phyloP scores from a whole-genome alignment of 352 stramenopile genomes.

The Phytopythium delawarense region DNA sequence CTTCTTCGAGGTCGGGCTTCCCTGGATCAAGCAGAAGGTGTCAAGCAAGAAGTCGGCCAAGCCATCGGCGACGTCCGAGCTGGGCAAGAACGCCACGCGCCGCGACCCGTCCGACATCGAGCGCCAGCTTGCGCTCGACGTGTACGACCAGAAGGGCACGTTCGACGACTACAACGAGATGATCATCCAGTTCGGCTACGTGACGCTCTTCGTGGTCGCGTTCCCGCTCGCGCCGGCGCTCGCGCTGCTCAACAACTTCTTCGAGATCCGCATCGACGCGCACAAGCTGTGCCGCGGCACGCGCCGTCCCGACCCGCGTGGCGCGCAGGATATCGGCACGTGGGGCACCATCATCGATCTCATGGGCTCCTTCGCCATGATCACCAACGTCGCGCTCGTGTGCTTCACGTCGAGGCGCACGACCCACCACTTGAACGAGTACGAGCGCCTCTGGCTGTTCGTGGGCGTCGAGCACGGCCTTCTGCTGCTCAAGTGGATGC shows the following conservation, averaged over 20 bases:
- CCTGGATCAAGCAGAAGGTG: constrained; percentile 71
- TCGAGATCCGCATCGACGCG: constrained; percentile 90
- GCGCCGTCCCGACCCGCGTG: constrained; percentile 67
- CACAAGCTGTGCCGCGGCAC: constrained; percentile 79
- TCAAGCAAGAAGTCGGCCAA: constrained; percentile 7
- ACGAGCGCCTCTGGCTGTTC: constrained; percentile 58
- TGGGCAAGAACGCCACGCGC: constrained; percentile 26
- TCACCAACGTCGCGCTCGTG: constrained; percentile 93
- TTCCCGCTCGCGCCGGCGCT: constrained; percentile 91
- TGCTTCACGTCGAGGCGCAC: constrained; percentile 85
- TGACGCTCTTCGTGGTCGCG: constrained; percentile 91
- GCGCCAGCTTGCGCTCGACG: constrained; percentile 50
- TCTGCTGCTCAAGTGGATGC: constrained; percentile 64
- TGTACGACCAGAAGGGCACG: constrained; percentile 71
- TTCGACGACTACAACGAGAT: constrained; percentile 89
- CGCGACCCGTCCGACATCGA: constrained; percentile 52
- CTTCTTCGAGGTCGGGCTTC: constrained; percentile 71
- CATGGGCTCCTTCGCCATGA: constrained; percentile 85
- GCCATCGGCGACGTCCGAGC: constrained; percentile 10
- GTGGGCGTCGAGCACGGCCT: constrained; percentile 60
- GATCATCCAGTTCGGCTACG: constrained; percentile 89
- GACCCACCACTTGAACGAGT: constrained; percentile 36
- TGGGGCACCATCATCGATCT: constrained; percentile 90
- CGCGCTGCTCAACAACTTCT: constrained; percentile 88
- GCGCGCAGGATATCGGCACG: constrained; percentile 87